A percentile compares a stretch with the other conserved stretches of the same genome.
These are phyloP conservation scores for Mycena vulgaris DNA, from an alignment of 768 basidiomycete genomes.

Conservation along the genomic window DNA sequence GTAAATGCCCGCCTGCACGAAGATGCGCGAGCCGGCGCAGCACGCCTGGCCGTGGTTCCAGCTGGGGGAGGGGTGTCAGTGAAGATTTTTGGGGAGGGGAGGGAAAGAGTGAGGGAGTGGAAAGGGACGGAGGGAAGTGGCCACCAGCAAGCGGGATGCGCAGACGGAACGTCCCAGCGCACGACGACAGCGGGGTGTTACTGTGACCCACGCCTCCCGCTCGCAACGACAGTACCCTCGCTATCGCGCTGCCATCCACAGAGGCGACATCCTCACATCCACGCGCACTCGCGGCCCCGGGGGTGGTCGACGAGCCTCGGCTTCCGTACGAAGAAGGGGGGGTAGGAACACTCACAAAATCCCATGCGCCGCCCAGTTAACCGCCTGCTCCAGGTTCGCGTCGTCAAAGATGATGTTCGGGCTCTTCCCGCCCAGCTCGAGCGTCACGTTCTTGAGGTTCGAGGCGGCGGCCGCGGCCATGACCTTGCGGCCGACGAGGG, in stretches of 20 bases:
- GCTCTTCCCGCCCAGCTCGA: conserved; percentile 82
- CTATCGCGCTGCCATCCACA: no score
- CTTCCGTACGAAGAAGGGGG: not conserved
- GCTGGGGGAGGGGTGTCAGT: conserved; percentile 50
- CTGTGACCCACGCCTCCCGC: no score
- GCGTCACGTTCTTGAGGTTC: conserved; percentile 83
- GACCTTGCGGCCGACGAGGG: conserved; percentile 78
- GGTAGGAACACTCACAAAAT: conserved; percentile 67
- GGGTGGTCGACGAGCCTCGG: no score
- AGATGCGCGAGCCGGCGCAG: conserved; percentile 87
- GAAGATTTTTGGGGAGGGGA: not conserved
- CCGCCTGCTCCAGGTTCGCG: conserved; percentile 74
- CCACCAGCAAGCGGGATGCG: not conserved
- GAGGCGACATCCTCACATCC: no score
- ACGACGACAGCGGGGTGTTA: no score
- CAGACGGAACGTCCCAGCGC: not conserved
- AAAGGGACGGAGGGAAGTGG: not conserved
- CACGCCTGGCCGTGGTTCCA: conserved; percentile 84
- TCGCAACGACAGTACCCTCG: no score
- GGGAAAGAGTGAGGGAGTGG: not conserved
- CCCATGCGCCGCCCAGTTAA: conserved; percentile 76
- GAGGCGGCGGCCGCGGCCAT: conserved; percentile 79
- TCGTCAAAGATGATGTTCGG: conserved; percentile 77
- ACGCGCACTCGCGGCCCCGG: no score
- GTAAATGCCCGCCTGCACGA: conserved; percentile 84